Evolutionary conservation across 2,329 filamentous ascomycete genomes (phyloP).

Genomic region (Trichoderma simmonsii): DNA sequence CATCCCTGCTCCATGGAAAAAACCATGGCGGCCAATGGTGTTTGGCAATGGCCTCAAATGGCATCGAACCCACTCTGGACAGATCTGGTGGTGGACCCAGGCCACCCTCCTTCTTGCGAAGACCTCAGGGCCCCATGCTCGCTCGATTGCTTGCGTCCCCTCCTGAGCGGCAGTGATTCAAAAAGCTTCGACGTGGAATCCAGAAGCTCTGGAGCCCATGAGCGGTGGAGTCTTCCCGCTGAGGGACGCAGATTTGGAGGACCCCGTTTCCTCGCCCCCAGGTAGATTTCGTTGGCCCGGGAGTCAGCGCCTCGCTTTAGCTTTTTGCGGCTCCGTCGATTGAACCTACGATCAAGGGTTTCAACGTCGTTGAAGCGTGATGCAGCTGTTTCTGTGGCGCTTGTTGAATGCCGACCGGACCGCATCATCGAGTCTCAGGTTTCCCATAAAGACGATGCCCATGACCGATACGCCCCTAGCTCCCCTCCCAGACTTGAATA

Average conservation of each 20-base stretch:
- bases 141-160: slow-evolving; percentile 18
- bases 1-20: slow-evolving; percentile 1
- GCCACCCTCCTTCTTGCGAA: not conserved
- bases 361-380: not conserved
- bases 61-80: slow-evolving; percentile 22
- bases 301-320: slow-evolving; percentile 18
- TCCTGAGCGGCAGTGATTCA: slow-evolving; percentile 20
- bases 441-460: not conserved
- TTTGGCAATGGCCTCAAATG: slow-evolving; percentile 15
- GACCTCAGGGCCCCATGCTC: slow-evolving; percentile 13
- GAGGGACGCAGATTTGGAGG: slow-evolving; percentile 22
- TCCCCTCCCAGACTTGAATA: not conserved
- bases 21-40: slow-evolving; percentile 13
- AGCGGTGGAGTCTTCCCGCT: slow-evolving; percentile 23
- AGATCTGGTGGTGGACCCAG: slow-evolving; percentile 25
- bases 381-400: not conserved
- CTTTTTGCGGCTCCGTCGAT: slow-evolving; percentile 14
- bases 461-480: slow-evolving; percentile 11
- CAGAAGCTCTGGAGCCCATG: slow-evolving; percentile 26
- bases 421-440: not conserved
- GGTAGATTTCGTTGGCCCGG: slow-evolving; percentile 17
- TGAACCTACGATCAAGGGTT: not conserved
- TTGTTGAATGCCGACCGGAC: not conserved
- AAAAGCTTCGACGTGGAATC: slow-evolving; percentile 24
- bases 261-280: slow-evolving; percentile 19